phyloP scores from a whole-genome alignment of 139 green algal genomes.

The Chlorella vulgaris region DNA sequence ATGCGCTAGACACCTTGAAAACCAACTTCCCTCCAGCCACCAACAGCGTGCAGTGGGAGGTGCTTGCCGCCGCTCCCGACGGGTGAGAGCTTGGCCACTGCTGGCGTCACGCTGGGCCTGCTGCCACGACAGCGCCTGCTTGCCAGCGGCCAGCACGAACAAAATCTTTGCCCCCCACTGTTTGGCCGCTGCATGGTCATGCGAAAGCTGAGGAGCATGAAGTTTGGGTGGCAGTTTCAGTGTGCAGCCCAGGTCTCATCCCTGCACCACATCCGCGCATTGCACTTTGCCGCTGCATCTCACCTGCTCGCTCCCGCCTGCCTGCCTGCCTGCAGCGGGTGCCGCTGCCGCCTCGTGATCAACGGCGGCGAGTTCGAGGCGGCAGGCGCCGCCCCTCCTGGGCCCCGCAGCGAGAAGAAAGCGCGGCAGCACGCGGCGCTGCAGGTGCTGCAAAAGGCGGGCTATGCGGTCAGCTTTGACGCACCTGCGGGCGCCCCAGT shows the following conservation, averaged over 20 bases:
- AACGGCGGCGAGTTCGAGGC: slow-evolving; percentile 27
- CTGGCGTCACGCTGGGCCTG: too few relatives aligned
- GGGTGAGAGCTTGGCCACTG: too few relatives aligned
- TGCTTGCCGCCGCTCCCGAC: not conserved
- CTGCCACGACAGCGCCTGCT: too few relatives aligned
- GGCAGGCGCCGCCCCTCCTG: not conserved
- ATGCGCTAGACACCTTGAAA: not conserved
- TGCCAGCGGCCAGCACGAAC: too few relatives aligned
- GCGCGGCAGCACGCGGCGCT: slow-evolving; percentile 26
- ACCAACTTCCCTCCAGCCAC: slow-evolving; percentile 14
- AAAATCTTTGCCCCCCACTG: too few relatives aligned
- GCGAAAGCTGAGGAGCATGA: too few relatives aligned
- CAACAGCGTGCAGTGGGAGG: slow-evolving; percentile 17
- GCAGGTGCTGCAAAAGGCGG: slow-evolving; percentile 15
- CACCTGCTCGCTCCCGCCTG: not conserved
- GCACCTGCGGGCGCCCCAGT: not conserved
- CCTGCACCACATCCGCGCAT: too few relatives aligned
- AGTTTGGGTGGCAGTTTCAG: too few relatives aligned
- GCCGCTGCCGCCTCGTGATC: slow-evolving; percentile 19
- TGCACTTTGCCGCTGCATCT: too few relatives aligned
- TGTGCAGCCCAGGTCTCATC: too few relatives aligned
- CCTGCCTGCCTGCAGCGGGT: not conserved
- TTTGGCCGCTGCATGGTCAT: too few relatives aligned
- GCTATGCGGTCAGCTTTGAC: slow-evolving; percentile 22
- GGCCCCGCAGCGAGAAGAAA: not conserved